These are phyloP conservation scores for Beta corolliflora DNA, from an alignment of 179 eudicot species.

Conservation along the genomic window DNA sequence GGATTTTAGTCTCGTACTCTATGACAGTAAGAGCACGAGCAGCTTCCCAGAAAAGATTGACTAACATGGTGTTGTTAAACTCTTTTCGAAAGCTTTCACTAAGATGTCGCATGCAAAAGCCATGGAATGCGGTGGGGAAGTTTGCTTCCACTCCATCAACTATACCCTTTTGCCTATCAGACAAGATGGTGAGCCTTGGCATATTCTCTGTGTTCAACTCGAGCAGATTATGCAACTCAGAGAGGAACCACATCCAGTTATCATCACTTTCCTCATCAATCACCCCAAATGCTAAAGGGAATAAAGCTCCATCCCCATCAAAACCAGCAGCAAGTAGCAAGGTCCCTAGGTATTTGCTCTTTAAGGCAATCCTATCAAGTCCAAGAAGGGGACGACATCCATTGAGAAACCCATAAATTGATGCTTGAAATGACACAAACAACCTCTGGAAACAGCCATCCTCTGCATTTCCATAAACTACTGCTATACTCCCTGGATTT, in stretches of 20 bases:
- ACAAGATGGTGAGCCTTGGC: slow-evolving; percentile 74
- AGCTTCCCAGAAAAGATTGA: slow-evolving; percentile 72
- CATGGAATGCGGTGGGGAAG: slow-evolving; percentile 81
- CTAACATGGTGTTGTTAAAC: slow-evolving; percentile 63
- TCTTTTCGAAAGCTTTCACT: slow-evolving; percentile 71
- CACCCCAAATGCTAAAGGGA: slow-evolving; percentile 80
- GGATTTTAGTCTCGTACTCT: slow-evolving; percentile 62
- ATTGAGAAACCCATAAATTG: slow-evolving; percentile 67
- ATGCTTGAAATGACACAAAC: slow-evolving; percentile 75
- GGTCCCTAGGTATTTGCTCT: slow-evolving; percentile 80
- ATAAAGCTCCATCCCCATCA: slow-evolving; percentile 77
- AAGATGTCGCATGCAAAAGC: slow-evolving; percentile 74
- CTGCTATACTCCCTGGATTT: slow-evolving; percentile 80
- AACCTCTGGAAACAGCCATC: slow-evolving; percentile 73
- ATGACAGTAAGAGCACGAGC: slow-evolving; percentile 63
- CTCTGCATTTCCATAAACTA: slow-evolving; percentile 53
- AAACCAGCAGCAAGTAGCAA: slow-evolving; percentile 70
- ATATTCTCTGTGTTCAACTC: slow-evolving; percentile 78
- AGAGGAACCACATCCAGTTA: slow-evolving; percentile 90
- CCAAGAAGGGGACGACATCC: slow-evolving; percentile 78
- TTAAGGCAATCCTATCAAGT: slow-evolving; percentile 60
- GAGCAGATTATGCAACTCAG: slow-evolving; percentile 65
- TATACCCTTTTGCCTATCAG: slow-evolving; percentile 71
- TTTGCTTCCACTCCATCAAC: slow-evolving; percentile 71
- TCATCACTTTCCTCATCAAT: slow-evolving; percentile 76